These are phyloP conservation scores for Claviceps humidiphila DNA, from an alignment of 2,329 filamentous ascomycete species.

Conservation along the genomic window DNA sequence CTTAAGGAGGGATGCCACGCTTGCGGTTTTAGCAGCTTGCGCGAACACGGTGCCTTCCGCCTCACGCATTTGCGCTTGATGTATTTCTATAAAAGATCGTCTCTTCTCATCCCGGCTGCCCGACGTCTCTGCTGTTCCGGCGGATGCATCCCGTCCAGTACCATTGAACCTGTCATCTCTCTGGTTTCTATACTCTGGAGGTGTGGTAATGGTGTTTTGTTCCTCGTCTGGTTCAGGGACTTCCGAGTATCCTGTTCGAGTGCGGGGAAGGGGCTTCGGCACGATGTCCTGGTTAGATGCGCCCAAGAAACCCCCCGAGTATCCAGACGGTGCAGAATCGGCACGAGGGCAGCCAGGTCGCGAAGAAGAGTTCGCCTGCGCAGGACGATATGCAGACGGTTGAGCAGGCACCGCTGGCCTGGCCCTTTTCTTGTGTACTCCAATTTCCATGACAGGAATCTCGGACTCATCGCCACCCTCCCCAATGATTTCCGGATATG, in stretches of 20 bases:
- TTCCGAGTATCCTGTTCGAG: conserved; percentile 41
- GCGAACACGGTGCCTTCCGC: conserved; percentile 47
- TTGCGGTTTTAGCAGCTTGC: conserved; percentile 28
- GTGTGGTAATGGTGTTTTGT: not conserved
- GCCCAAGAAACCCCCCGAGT: conserved; percentile 4
- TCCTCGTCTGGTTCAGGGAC: conserved; percentile 15
- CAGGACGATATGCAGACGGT: conserved; percentile 6
- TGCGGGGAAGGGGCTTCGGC: conserved; percentile 40
- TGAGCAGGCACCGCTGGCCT: conserved; percentile 19
- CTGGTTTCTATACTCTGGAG: not conserved
- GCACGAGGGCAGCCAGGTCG: conserved; percentile 4
- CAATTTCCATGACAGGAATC: conserved; percentile 58
- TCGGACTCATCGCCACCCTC: conserved; percentile 83
- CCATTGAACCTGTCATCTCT: conserved; percentile 13
- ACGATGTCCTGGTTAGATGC: conserved; percentile 30
- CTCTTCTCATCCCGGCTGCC: conserved; percentile 36
- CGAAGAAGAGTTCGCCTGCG: not conserved
- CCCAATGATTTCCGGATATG: conserved; percentile 69
- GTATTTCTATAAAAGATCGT: conserved; percentile 44
- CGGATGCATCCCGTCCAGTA: conserved; percentile 20
- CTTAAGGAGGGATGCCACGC: conserved; percentile 19
- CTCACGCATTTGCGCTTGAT: conserved; percentile 46
- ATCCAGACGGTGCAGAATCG: not conserved
- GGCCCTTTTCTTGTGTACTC: conserved; percentile 34
- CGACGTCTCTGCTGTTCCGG: conserved; percentile 30